These are phyloP conservation scores for Podaxis mareebaensis DNA, from an alignment of 768 basidiomycete genomes.

Conservation along the genomic window DNA sequence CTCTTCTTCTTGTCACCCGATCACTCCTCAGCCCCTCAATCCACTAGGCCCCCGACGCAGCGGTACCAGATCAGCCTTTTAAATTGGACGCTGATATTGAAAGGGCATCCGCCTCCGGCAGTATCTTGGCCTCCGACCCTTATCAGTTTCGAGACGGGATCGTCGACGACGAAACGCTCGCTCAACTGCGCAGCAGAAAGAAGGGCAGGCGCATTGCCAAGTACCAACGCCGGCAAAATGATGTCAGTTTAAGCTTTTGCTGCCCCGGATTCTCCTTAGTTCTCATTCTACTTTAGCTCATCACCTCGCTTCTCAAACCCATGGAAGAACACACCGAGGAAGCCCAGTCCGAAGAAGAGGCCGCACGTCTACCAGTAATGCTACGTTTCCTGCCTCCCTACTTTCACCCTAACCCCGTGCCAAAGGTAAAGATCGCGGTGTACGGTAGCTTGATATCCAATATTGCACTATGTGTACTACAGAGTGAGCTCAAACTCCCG, in stretches of 20 bases:
- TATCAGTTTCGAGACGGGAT: slow-evolving; percentile 63
- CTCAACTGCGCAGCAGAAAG: slow-evolving; percentile 58
- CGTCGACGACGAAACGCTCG: slow-evolving; percentile 62
- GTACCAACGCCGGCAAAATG: slow-evolving; percentile 74
- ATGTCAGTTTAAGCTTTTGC: slow-evolving; percentile 41
- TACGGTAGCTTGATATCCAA: slow-evolving; percentile 84
- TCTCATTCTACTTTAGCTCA: slow-evolving; percentile 55
- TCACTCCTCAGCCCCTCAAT: slow-evolving; percentile 15
- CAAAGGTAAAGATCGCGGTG: slow-evolving; percentile 84
- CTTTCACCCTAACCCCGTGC: not conserved
- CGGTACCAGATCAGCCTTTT: slow-evolving; percentile 46
- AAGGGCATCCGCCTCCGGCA: slow-evolving; percentile 34
- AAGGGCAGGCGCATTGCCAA: slow-evolving; percentile 62
- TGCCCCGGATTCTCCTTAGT: slow-evolving; percentile 3
- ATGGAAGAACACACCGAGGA: slow-evolving; percentile 89
- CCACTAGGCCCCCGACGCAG: slow-evolving; percentile 46
- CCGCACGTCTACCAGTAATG: slow-evolving; percentile 61
- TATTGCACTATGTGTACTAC: slow-evolving; percentile 66
- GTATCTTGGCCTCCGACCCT: slow-evolving; percentile 52
- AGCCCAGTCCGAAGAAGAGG: slow-evolving; percentile 68
- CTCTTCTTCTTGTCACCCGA: slow-evolving; percentile 18
- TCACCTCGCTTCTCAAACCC: slow-evolving; percentile 83
- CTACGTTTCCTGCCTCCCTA: slow-evolving; percentile 4
- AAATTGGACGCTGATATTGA: slow-evolving; percentile 48
- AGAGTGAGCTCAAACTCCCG: slow-evolving; percentile 46